Evolutionary conservation across 2,329 filamentous ascomycete species (phyloP), one percentile per base, ranked within the genome.

Genomic region (Pestalotiopsis fici): DNA sequence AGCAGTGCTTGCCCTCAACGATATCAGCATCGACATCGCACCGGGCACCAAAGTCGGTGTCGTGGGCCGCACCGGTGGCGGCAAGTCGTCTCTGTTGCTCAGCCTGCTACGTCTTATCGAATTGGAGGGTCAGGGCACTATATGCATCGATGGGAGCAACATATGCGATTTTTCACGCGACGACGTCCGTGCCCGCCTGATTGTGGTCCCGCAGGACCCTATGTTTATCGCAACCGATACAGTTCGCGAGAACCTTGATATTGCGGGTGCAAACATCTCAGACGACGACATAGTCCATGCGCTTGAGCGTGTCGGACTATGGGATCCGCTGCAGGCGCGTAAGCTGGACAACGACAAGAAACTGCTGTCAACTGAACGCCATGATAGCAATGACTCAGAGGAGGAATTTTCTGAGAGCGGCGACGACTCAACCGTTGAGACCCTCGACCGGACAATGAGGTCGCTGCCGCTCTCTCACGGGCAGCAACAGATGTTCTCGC

Each of bases 21-120:
- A 79, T 3, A 71, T 87, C 6, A 81, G 75, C 3, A 84, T 87
- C 72, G 74, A 72, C 11, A 79, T 86, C 15, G 74, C 80, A 25
- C 76, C 77, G 13, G 81, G 82, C 63, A 78, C 85, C 68, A 78
- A 83, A 21, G 77, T 87, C 47, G 83, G 82, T 13, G 78, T 85
- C 15, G 83, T 86, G n/a, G 85, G 85, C 6, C 78, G 85, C 25
- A 87, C 85, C 3, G 71, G 69, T 2, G 83, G 83, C 0, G 84
- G 85, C n/a, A 87, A 87, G 72, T 84, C 82, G 13, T 83, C 81
- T 1, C 76, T 85, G 6, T 73, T 83, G 1, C 74, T 81, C 27
- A 77, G 79, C 4, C 72, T 86, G 5, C 79, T 85, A 64, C 80
- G 83, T 21, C 79, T 85, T 67, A 70, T 85, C 15, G 81, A 84